Conservation (phyloP, 148 eudicot species). For the Camellia japonica region DNA sequence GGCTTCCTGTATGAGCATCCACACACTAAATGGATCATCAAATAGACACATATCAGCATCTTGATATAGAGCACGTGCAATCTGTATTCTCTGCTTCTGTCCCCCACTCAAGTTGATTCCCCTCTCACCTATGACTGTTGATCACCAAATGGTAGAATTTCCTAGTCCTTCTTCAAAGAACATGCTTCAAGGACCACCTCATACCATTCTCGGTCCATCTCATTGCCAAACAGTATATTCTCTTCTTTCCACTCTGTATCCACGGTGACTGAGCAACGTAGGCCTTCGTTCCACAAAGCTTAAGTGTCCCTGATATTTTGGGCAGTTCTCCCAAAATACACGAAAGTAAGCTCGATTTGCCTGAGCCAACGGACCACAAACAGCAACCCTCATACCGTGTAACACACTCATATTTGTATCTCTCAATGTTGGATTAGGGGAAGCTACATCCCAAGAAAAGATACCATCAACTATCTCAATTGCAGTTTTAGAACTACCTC, state of each 20-base stretch:
- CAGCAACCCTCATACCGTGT: slow-evolving; percentile 55
- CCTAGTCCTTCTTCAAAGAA: slow-evolving; percentile 52
- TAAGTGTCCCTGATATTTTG: slow-evolving; percentile 39
- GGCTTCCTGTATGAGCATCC: slow-evolving; percentile 61
- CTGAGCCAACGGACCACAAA: slow-evolving; percentile 63
- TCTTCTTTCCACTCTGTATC: slow-evolving; percentile 58
- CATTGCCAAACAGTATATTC: slow-evolving; percentile 46
- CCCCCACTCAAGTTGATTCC: slow-evolving; percentile 67
- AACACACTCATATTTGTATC: slow-evolving; percentile 35
- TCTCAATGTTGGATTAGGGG: slow-evolving; percentile 31
- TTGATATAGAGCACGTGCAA: slow-evolving; percentile 52
- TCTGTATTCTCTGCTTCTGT: slow-evolving; percentile 59
- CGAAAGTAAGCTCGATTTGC: slow-evolving; percentile 53
- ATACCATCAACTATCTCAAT: slow-evolving; percentile 47
- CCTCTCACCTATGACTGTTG: slow-evolving; percentile 53
- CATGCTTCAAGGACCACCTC: slow-evolving; percentile 53
- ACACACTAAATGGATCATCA: slow-evolving; percentile 67
- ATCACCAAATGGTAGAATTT: slow-evolving; percentile 48
- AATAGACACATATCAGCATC: slow-evolving; percentile 53
- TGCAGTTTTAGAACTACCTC: slow-evolving; percentile 25
- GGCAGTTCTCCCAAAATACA: slow-evolving; percentile 53
- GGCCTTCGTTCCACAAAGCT: slow-evolving; percentile 49
- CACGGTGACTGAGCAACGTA: slow-evolving; percentile 56
- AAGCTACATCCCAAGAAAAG: slow-evolving; percentile 48
- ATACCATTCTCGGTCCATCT: slow-evolving; percentile 43